phyloP scores from a whole-genome alignment of 371 early-diverging fungal species.

The Rhizomucor pusillus region DNA sequence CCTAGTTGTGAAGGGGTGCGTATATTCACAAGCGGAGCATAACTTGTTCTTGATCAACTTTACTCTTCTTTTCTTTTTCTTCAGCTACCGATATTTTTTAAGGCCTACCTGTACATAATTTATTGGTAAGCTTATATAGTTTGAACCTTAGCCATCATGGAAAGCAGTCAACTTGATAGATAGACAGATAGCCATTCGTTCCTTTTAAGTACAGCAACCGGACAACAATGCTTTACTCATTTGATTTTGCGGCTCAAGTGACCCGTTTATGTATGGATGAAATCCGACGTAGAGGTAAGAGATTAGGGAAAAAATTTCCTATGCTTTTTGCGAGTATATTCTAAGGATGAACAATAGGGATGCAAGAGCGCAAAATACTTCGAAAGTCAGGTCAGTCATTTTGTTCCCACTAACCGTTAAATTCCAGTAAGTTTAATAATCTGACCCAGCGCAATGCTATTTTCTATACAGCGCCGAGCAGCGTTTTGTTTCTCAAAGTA shows the following conservation, averaged over 20 bases:
- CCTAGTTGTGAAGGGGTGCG: slow-evolving; percentile 13
- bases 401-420: background rate
- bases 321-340: no score
- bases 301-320: background rate
- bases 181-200: background rate
- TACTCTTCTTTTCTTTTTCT: slow-evolving; percentile 2
- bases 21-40: slow-evolving; percentile 6
- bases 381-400: slow-evolving; percentile 35
- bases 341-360: no score
- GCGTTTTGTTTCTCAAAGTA: slow-evolving; percentile 36
- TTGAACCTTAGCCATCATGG: no score
- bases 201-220: background rate
- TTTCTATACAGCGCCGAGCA: slow-evolving; percentile 28
- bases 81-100: slow-evolving; percentile 1
- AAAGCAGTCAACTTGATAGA: background rate
- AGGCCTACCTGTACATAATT: background rate
- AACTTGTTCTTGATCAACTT: background rate
- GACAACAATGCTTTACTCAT: slow-evolving; percentile 26
- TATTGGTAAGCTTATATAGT: no score
- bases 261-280: slow-evolving; percentile 43
- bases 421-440: background rate
- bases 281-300: slow-evolving; percentile 37
- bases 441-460: background rate
- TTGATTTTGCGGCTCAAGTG: slow-evolving; percentile 38
- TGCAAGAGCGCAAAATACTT: slow-evolving; percentile 43